Percentiles rank a stretch among this genome's conserved stretches.
Evolutionary conservation across 179 eudicot genomes (phyloP).

Genomic region (Spergularia azorica): DNA sequence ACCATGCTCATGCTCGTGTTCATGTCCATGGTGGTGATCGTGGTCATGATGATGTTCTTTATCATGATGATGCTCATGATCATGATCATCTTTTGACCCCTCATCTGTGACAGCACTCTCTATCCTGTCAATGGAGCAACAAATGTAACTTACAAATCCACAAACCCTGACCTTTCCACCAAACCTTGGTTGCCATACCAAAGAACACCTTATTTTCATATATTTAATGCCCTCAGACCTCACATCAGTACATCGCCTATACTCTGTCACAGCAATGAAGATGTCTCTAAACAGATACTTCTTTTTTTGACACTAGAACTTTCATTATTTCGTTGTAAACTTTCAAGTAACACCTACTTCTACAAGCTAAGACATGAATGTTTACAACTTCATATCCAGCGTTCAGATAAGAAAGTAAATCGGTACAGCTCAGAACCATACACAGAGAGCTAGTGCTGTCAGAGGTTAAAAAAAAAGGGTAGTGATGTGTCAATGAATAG

Average conservation of each 20-base stretch:
- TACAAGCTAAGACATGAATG: neutral
- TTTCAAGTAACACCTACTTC: neutral
- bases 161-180: constrained; percentile 6
- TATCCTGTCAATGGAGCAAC: constrained; percentile 56
- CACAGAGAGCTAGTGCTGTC: neutral
- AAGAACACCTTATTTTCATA: neutral
- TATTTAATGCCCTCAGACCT: neutral
- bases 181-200: neutral
- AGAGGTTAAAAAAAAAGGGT: neutral
- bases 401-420: neutral
- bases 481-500: neutral
- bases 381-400: neutral
- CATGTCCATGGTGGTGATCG: constrained; percentile 48
- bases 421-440: neutral
- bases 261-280: neutral
- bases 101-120: constrained; percentile 82
- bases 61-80: constrained; percentile 50
- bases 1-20: constrained; percentile 67
- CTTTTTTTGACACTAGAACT: neutral
- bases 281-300: neutral
- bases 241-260: neutral
- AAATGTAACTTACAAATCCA: constrained; percentile 11
- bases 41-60: constrained; percentile 32
- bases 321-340: neutral
- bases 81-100: constrained; percentile 71